A percentile compares a stretch with the other conserved stretches of the same genome.
These are phyloP conservation scores for Wickerhamiella vanderwaltii DNA, from an alignment of 805 yeast species.

Conservation along the genomic window DNA sequence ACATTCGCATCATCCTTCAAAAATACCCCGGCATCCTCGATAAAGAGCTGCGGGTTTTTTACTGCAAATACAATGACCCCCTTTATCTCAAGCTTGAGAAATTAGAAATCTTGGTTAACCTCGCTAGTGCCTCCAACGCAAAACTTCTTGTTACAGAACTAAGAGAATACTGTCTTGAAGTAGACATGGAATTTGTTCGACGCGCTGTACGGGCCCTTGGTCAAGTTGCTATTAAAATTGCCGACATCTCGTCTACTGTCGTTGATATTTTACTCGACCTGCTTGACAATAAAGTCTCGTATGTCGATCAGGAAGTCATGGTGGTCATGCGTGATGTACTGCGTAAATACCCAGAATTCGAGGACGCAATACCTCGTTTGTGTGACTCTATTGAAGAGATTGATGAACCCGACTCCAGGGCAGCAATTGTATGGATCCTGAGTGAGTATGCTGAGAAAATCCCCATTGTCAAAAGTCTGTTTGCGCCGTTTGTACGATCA, in stretches of 20 bases:
- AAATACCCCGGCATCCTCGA: conserved; percentile 71
- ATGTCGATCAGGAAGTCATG: conserved; percentile 69
- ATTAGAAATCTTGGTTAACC: conserved; percentile 67
- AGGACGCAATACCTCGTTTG: conserved; percentile 36
- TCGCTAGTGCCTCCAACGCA: conserved; percentile 56
- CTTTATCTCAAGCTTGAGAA: conserved; percentile 92
- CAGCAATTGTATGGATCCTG: conserved; percentile 71
- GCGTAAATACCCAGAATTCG: conserved; percentile 57
- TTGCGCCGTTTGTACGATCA: conserved; percentile 31
- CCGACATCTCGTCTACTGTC: conserved; percentile 49
- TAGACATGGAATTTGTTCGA: conserved; percentile 79
- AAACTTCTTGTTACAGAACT: conserved; percentile 59
- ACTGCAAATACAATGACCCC: conserved; percentile 82
- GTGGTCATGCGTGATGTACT: conserved; percentile 66
- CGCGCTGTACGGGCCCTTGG: conserved; percentile 86
- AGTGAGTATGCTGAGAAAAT: conserved; percentile 61
- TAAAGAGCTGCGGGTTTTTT: conserved; percentile 76
- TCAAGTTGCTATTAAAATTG: conserved; percentile 70
- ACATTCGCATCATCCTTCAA: conserved; percentile 78
- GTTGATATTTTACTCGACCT: conserved; percentile 55
- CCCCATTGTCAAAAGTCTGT: conserved; percentile 32
- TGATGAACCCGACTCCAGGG: conserved; percentile 72
- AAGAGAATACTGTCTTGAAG: conserved; percentile 80
- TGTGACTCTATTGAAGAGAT: conserved; percentile 40
- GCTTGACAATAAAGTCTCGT: conserved; percentile 44